Evolutionary conservation across 495 filamentous ascomycete species (phyloP), one percentile per base, ranked within the genome.

Genomic region (Trichodelitschia bisporula): DNA sequence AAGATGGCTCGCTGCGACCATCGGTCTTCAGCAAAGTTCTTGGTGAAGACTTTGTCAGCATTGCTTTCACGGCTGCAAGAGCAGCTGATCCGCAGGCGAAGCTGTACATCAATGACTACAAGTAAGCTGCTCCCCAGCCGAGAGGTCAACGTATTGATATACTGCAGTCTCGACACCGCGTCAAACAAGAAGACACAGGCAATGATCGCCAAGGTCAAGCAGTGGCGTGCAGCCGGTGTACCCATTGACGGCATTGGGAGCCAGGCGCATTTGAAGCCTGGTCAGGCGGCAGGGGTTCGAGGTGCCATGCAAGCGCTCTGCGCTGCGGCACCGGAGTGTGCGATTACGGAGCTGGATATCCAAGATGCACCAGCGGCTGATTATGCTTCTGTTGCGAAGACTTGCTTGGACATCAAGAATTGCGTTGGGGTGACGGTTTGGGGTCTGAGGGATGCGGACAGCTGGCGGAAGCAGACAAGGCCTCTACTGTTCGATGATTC

Each of bases 381-480:
- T 48, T 80, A 74, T 43, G 53, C 60, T 17, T 56, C 62, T 26
- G 59, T 71, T 26, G 59, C 63, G 36, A 62, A 70, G 13, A 70
- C 69, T 18, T 79, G 73, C 40, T 43, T 75, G 24, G 50, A 57
- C 35, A 33, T 68, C 41, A 36, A 55, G 6, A 71, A 67, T 47
- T 79, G 74, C 45, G 60, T 77, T 14, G 72, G 72, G 34, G 66
- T 80, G 39, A 77, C 73, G 12, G 69, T 72, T 19, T 82, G 74
- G 75, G 73, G 73, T 43, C 66, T 82, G 4, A 54, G 64, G 34
- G 74, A 78, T 39, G 44, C 48, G 15, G 68, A 68, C 45, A 53
- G 51, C 16, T 80, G 74, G 74, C 59, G 73, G 29, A 55, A 68
- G 4, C 41, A 42, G 32, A 40, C 40, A 36, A 62, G 54, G 40